Evolutionary conservation across 805 yeast genomes (phyloP).

Genomic region (Wickerhamomyces sydowiorum): DNA sequence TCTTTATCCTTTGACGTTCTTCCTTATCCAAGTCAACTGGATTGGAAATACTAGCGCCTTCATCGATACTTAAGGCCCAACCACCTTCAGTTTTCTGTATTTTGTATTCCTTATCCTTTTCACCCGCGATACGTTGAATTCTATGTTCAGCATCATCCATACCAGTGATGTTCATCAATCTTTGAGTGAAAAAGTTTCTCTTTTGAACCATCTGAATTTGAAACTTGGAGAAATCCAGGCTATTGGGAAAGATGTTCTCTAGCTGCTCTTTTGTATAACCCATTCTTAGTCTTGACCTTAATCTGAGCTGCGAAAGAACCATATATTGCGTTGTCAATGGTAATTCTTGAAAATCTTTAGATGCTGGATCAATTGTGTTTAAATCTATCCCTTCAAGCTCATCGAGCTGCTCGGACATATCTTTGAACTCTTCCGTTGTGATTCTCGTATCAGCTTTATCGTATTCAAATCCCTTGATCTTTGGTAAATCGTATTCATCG

Average conservation of each 20-base stretch:
- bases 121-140: conserved; percentile 70
- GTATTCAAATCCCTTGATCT: conserved; percentile 48
- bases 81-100: conserved; percentile 76
- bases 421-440: conserved; percentile 65
- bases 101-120: conserved; percentile 68
- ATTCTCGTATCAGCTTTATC: conserved; percentile 63
- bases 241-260: conserved; percentile 71
- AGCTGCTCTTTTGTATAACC: conserved; percentile 91
- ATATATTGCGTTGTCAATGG: conserved; percentile 87
- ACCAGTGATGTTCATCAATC: conserved; percentile 77
- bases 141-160: conserved; percentile 45
- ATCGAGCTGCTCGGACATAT: conserved; percentile 49
- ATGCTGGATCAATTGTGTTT: conserved; percentile 76
- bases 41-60: conserved; percentile 33
- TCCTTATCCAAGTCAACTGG: conserved; percentile 43
- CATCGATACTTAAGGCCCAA: conserved; percentile 66
- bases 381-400: conserved; percentile 66
- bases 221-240: conserved; percentile 86
- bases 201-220: conserved; percentile 91
- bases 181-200: conserved; percentile 85
- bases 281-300: conserved; percentile 87
- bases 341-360: conserved; percentile 67
- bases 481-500: conserved; percentile 88
- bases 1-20: conserved; percentile 10
- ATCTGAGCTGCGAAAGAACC: conserved; percentile 73